Conservation (phyloP, 2,329 filamentous ascomycete genomes). For the Xylaria sp. region DNA sequence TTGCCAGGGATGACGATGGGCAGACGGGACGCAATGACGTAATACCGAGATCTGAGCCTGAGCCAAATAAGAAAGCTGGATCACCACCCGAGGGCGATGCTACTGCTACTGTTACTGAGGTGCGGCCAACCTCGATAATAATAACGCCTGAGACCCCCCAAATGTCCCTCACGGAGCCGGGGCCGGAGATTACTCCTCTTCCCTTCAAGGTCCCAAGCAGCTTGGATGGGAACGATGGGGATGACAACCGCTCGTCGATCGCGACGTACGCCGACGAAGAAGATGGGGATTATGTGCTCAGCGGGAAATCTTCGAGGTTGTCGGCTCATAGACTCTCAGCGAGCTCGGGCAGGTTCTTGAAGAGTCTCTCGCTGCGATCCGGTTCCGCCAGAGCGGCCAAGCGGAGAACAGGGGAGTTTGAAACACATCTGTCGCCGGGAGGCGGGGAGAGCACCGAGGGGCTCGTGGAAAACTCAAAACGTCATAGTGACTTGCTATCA, state of each 20-base stretch:
- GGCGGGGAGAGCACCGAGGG: slow-evolving; percentile 53
- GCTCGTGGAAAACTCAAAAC: slow-evolving; percentile 45
- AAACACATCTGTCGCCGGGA: slow-evolving; percentile 25
- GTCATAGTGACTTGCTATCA: slow-evolving; percentile 54
- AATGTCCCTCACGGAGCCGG: slow-evolving; percentile 47
- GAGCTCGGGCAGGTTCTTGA: slow-evolving; percentile 52
- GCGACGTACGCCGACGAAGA: slow-evolving; percentile 72
- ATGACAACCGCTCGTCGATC: slow-evolving; percentile 65
- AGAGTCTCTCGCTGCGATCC: slow-evolving; percentile 49
- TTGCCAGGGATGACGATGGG: slow-evolving; percentile 58
- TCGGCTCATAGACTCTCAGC: slow-evolving; percentile 57
- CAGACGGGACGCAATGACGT: slow-evolving; percentile 36
- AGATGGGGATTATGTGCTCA: slow-evolving; percentile 38
- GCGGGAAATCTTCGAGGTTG: slow-evolving; percentile 44
- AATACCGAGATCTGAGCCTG: slow-evolving; percentile 32
- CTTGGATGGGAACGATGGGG: slow-evolving; percentile 28
- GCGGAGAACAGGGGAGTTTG: slow-evolving; percentile 33
- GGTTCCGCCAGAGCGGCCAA: slow-evolving; percentile 36
- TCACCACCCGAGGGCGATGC: slow-evolving; percentile 42
- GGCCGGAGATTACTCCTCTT: slow-evolving; percentile 65
- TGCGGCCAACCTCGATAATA: slow-evolving; percentile 36
- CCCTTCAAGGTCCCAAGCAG: slow-evolving; percentile 65
- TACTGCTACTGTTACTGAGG: no score
- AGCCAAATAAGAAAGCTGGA: slow-evolving; percentile 43
- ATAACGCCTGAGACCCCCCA: slow-evolving; percentile 38